A percentile compares a stretch with the other conserved stretches of the same genome.
Evolutionary conservation across 1,139 yeast species (phyloP).

Genomic region (Diutina siamensis): DNA sequence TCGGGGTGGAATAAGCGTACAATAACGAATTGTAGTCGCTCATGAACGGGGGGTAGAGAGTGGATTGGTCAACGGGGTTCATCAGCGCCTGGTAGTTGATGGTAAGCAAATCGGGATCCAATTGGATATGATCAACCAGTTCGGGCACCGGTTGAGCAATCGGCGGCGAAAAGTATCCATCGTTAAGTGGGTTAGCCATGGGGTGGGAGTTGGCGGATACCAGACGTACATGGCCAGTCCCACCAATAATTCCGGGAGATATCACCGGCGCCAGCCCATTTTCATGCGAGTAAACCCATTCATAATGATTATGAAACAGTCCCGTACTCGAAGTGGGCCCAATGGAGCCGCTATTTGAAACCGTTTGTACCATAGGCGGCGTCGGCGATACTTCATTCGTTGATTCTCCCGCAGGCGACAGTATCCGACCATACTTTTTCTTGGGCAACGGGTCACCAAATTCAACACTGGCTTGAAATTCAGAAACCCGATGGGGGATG

Average conservation of each 20-base stretch:
- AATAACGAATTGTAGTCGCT: constrained; percentile 3
- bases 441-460: constrained; percentile 34
- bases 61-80: neutral
- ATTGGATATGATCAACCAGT: neutral
- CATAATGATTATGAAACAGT: neutral
- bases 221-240: neutral
- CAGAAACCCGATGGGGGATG: constrained; percentile 24
- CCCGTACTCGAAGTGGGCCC: too few relatives aligned
- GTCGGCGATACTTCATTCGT: neutral
- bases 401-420: neutral
- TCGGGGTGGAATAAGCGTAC: neutral
- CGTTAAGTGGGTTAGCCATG: neutral
- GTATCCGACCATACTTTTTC: neutral
- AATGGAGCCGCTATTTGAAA: neutral
- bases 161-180: neutral
- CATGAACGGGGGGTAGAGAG: neutral
- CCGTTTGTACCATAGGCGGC: too few relatives aligned
- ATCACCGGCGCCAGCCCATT: neutral
- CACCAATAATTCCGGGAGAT: neutral
- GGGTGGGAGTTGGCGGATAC: neutral
- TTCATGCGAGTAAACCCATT: constrained; percentile 2
- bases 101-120: neutral
- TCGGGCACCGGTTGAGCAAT: constrained; percentile 3
- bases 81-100: constrained; percentile 2
- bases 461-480: constrained; percentile 29